These are phyloP conservation scores for Phytophthora brassicae DNA, from an alignment of 352 stramenopile species.

Conservation along the genomic window DNA sequence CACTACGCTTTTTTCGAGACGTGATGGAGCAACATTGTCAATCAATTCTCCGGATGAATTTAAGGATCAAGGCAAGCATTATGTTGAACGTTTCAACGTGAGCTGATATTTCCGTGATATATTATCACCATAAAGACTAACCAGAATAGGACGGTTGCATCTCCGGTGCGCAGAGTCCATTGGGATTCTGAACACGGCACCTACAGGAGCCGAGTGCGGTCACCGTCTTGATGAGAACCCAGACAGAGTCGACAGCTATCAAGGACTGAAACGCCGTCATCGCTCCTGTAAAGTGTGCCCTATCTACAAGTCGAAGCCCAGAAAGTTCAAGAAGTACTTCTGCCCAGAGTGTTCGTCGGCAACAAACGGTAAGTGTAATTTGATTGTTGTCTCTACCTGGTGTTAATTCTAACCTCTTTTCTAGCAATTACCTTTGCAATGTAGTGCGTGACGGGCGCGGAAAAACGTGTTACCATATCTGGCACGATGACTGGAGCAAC, in stretches of 20 bases:
- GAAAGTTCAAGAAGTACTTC: constrained; percentile 3
- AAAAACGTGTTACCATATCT: no score
- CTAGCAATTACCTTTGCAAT: constrained; percentile 8
- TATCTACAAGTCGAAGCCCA: background rate
- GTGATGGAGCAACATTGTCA: constrained; percentile 10
- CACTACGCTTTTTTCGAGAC: constrained; percentile 12
- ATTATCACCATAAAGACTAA: background rate
- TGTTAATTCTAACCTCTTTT: background rate
- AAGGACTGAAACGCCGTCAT: background rate
- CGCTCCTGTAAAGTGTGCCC: constrained; percentile 2
- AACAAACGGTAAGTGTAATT: constrained; percentile 2
- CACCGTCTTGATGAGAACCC: no score
- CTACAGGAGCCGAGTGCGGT: background rate
- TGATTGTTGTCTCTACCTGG: background rate
- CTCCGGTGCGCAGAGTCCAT: background rate
- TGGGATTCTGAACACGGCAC: background rate
- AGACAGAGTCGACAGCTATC: background rate
- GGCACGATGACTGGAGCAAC: constrained; percentile 6
- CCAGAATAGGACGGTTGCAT: background rate
- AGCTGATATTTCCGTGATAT: background rate
- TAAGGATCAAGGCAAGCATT: background rate
- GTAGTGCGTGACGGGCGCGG: no score
- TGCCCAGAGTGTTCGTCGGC: background rate
- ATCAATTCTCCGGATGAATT: constrained; percentile 1
- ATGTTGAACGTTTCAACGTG: constrained; percentile 16